Evolutionary conservation across 768 basidiomycete genomes (phyloP).

Genomic region (Lyophyllum shimeji): DNA sequence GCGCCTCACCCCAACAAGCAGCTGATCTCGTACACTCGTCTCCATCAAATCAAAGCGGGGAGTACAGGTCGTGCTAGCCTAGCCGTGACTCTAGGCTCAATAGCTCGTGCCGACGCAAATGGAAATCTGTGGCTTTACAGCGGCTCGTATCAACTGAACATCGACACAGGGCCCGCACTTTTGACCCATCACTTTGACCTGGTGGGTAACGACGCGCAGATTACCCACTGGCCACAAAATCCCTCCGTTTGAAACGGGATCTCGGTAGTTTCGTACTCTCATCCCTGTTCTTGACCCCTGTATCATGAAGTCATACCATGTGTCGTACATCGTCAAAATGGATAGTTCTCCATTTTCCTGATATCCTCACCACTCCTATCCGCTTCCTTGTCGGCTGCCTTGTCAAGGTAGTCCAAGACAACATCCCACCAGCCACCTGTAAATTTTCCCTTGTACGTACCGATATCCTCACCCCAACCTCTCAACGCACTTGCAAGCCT

Average conservation of each 20-base stretch:
- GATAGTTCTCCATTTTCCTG: constrained; percentile 19
- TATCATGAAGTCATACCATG: neutral
- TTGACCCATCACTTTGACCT: constrained; percentile 43
- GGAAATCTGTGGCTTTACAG: constrained; percentile 47
- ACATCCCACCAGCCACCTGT: constrained; percentile 30
- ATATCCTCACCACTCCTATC: constrained; percentile 12
- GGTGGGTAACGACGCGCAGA: constrained; percentile 38
- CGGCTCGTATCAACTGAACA: constrained; percentile 40
- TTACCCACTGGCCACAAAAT: constrained; percentile 37
- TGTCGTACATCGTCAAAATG: constrained; percentile 10
- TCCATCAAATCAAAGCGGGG: constrained; percentile 27
- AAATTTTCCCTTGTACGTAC: constrained; percentile 43
- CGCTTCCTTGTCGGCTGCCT: constrained; percentile 20
- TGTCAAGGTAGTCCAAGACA: constrained; percentile 38
- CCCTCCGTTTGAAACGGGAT: neutral
- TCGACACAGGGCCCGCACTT: constrained; percentile 40
- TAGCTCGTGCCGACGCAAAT: constrained; percentile 45
- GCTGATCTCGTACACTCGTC: constrained; percentile 48
- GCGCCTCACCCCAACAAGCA: constrained; percentile 51
- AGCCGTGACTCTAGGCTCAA: constrained; percentile 44
- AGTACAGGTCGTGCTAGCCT: constrained; percentile 29
- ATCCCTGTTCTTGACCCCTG: neutral
- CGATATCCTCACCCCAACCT: constrained; percentile 67
- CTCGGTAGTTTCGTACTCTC: neutral
- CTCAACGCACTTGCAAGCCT: constrained; percentile 62